Conservation (phyloP, 2,329 filamentous ascomycete genomes). For the Penicillium sp. region DNA sequence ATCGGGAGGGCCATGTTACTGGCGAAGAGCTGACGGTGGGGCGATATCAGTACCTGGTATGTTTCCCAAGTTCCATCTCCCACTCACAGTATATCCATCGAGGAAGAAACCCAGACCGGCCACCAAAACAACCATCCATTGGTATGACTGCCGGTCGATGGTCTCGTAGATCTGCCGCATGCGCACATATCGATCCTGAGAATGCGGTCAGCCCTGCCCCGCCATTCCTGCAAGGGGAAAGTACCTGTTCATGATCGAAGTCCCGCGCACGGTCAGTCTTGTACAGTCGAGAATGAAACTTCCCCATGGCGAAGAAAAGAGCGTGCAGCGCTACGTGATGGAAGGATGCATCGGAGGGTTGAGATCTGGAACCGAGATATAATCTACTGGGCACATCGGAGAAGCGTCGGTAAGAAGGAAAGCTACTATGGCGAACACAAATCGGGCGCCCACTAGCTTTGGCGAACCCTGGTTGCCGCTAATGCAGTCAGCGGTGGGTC, state of each 20-base stretch:
- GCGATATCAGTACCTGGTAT: neutral
- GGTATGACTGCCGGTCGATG: conserved; percentile 43
- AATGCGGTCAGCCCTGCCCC: neutral
- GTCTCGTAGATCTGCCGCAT: conserved; percentile 46
- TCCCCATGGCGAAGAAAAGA: conserved; percentile 29
- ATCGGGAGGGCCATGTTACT: conserved; percentile 53
- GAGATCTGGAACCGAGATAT: conserved; percentile 2
- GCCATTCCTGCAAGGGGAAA: neutral
- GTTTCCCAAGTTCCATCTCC: neutral
- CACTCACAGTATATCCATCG: conserved; percentile 44
- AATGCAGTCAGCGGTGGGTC: neutral
- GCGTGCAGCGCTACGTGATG: neutral
- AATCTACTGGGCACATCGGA: neutral
- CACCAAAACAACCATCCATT: conserved; percentile 47
- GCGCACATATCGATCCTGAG: conserved; percentile 43
- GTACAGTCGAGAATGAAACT: conserved; percentile 38
- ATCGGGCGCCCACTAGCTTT: neutral
- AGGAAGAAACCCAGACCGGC: conserved; percentile 52
- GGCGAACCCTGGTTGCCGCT: conserved; percentile 5
- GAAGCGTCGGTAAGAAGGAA: neutral
- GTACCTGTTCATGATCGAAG: conserved; percentile 45
- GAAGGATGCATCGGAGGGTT: neutral
- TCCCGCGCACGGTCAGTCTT: conserved; percentile 45
- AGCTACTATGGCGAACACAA: neutral
- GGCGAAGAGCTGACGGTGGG: conserved; percentile 43